These are phyloP conservation scores for Rhodotorula diobovata DNA, from an alignment of 768 basidiomycete genomes.

Conservation along the genomic window DNA sequence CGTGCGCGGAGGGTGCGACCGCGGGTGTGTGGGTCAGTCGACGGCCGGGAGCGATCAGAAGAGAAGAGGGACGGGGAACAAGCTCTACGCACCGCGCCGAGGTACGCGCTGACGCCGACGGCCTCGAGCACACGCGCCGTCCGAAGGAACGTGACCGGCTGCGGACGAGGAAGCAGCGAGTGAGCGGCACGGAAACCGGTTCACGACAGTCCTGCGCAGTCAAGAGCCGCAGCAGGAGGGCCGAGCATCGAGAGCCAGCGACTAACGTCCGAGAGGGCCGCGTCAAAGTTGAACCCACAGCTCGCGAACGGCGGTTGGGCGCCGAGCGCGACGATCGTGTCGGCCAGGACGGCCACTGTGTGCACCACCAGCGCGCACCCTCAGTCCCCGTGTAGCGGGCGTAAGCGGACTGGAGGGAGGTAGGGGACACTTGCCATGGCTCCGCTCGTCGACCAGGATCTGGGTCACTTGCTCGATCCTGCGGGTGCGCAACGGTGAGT, in stretches of 20 bases:
- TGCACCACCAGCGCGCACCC: no score
- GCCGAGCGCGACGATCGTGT: constrained; percentile 57
- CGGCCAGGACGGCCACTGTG: constrained; percentile 10
- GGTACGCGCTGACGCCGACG: constrained; percentile 62
- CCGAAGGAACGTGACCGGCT: constrained; percentile 58
- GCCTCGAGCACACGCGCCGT: constrained; percentile 71
- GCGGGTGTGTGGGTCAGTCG: no score
- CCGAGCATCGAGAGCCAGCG: neutral
- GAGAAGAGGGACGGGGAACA: neutral
- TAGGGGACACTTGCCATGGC: constrained; percentile 10
- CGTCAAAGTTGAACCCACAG: constrained; percentile 67
- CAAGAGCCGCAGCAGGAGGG: no score
- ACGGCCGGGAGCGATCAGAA: no score
- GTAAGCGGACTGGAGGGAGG: neutral
- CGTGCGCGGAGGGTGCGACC: no score
- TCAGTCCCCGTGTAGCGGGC: no score
- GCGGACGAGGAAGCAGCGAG: neutral
- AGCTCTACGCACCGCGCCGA: constrained; percentile 11
- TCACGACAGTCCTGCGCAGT: no score
- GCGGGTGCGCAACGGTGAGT: neutral
- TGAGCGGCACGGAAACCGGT: no score
- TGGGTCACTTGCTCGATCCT: constrained; percentile 31
- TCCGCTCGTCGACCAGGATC: constrained; percentile 17
- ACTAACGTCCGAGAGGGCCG: constrained; percentile 59
- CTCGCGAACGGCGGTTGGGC: constrained; percentile 54